Evolutionary conservation across 768 basidiomycete species (phyloP), one percentile per base, ranked within the genome.

Genomic region (Boletus rubroflammeus): DNA sequence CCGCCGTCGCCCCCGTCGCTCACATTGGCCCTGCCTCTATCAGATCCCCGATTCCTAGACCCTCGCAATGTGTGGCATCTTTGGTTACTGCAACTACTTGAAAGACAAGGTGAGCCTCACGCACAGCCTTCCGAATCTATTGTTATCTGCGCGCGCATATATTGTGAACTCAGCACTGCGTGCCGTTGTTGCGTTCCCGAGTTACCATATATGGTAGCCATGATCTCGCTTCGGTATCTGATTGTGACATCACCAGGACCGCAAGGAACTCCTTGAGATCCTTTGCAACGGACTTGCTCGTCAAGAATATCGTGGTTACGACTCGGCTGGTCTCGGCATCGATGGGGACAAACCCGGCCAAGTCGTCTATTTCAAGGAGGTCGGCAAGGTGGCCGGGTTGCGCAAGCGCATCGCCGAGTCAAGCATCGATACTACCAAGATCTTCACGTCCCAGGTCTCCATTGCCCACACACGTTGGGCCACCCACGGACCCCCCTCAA

Each of bases 401-500:
- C 88, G 93, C 72, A 90, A 96, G 77, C 84, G 87, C 73, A 94
- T 97, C 66, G 82, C 85, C 38, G 75, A 77, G 53, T 84, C 90
- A 28, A 71, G 67, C 58, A 64, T 93, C 62, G 81, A 96, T 70
- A 85, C 88, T 55, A 74, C 79, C 67, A 93, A 91, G 78, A 78
- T 81, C 35, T 86, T 83, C 72, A 68, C 92, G 48, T 84, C 86
- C 39, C 94, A 98, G 75, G 93, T 95, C 42, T 93, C 93, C 36
- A 98, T 99, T 73, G 96, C 96, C 13, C 97, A 99, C 76, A 99
- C 97, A 13, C 91, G 97, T 61, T 99, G 97, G 97, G 97, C 97
- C 2, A 99, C 97, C 19, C 97, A 99, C 68, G 97, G 97, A 35
- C 82, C 86, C 19, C 95, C 94, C 21, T 88, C 86, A 4, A 80